Percentiles rank a stretch among this genome's conserved stretches.
Evolutionary conservation across 257 asterid genomes (phyloP).

Genomic region (Solanum rostratum): DNA sequence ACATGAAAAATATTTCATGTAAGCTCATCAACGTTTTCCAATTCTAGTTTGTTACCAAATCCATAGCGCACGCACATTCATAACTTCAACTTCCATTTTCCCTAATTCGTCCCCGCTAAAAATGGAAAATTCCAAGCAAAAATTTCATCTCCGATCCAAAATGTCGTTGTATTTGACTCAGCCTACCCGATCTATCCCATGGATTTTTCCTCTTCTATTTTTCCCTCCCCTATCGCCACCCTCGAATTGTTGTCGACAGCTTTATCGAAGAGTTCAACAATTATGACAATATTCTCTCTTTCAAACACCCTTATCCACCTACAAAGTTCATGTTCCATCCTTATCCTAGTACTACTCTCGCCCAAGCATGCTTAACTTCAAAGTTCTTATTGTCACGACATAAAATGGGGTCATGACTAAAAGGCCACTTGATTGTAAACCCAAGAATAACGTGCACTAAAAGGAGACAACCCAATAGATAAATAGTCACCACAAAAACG

Average conservation of each 20-base stretch:
- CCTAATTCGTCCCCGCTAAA: background rate
- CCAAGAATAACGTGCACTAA: no score
- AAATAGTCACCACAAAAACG: no score
- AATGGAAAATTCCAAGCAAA: slow-evolving; percentile 1
- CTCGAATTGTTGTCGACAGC: slow-evolving; percentile 58
- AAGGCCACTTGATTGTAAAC: no score
- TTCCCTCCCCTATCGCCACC: slow-evolving; percentile 9
- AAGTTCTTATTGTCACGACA: no score
- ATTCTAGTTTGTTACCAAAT: background rate
- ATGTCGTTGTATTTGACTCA: slow-evolving; percentile 37
- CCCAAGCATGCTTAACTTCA: no score
- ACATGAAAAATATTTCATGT: background rate
- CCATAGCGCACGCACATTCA: background rate
- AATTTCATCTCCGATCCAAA: slow-evolving; percentile 3
- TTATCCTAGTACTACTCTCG: no score
- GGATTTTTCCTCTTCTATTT: slow-evolving; percentile 40
- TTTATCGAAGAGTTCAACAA: slow-evolving; percentile 65
- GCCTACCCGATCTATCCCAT: slow-evolving; percentile 62
- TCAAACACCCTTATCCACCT: slow-evolving; percentile 54
- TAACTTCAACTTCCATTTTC: background rate
- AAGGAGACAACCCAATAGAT: no score
- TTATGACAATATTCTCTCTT: slow-evolving; percentile 64
- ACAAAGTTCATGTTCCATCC: no score
- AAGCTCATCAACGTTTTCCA: background rate
- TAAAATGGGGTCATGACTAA: no score